phyloP scores from a whole-genome alignment of 106 monocot species.

The Apostasia shenzhenica region DNA sequence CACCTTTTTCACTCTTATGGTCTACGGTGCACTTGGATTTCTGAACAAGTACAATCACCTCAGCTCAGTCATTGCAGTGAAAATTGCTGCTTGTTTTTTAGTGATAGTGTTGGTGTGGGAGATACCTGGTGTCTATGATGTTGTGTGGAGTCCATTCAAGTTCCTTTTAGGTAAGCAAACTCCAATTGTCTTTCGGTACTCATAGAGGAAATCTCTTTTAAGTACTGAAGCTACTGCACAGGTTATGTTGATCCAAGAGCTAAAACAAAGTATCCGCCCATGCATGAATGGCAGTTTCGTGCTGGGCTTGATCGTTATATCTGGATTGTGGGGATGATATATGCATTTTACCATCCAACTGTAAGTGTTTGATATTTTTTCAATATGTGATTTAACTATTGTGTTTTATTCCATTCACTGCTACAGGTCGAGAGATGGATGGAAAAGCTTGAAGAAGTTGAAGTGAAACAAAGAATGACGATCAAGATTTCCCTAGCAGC shows the following conservation, averaged over 20 bases:
- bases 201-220: not conserved
- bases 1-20: constrained; percentile 37
- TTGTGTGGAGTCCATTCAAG: constrained; percentile 32
- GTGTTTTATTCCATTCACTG: not conserved
- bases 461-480: constrained; percentile 19
- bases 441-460: constrained; percentile 46
- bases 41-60: constrained; percentile 31
- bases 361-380: constrained; percentile 18
- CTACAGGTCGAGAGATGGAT: constrained; percentile 45
- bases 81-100: constrained; percentile 29
- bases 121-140: constrained; percentile 39
- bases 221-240: constrained; percentile 1
- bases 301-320: constrained; percentile 55
- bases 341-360: constrained; percentile 48
- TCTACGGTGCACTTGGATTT: constrained; percentile 30
- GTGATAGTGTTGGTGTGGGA: constrained; percentile 35
- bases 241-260: constrained; percentile 36
- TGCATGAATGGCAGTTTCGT: constrained; percentile 56
- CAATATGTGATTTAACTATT: not conserved
- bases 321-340: constrained; percentile 56
- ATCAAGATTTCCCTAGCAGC: constrained; percentile 27
- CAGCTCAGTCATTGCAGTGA: constrained; percentile 24
- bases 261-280: constrained; percentile 21
- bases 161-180: constrained; percentile 27
- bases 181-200: not conserved